Evolutionary conservation across 768 basidiomycete genomes (phyloP).

Genomic region (Pulveroboletus sp.): DNA sequence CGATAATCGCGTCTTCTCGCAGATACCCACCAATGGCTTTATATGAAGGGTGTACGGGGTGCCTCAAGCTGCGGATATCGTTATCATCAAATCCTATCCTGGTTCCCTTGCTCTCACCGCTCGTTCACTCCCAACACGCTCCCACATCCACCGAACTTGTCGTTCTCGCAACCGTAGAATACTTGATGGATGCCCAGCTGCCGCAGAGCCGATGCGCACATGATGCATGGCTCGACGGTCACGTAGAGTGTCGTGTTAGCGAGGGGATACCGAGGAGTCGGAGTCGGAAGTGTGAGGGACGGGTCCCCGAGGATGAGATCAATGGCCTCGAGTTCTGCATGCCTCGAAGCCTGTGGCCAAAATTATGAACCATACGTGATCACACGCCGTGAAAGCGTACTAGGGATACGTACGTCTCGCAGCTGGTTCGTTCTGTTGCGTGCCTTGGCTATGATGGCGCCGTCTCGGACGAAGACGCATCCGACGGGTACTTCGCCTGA

Average conservation of each 20-base stretch:
- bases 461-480: slow-evolving; percentile 85
- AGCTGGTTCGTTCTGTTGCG: slow-evolving; percentile 94
- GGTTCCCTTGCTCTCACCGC: slow-evolving; percentile 42
- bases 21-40: slow-evolving; percentile 69
- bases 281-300: slow-evolving; percentile 45
- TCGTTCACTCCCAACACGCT: slow-evolving; percentile 88
- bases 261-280: slow-evolving; percentile 54
- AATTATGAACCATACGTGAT: not conserved
- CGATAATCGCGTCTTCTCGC: slow-evolving; percentile 82
- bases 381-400: not conserved
- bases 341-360: slow-evolving; percentile 75
- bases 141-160: slow-evolving; percentile 94
- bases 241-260: slow-evolving; percentile 85
- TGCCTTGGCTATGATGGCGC: slow-evolving; percentile 74
- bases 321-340: slow-evolving; percentile 96
- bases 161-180: slow-evolving; percentile 91
- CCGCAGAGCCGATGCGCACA: slow-evolving; percentile 95
- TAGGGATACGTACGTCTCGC: slow-evolving; percentile 59
- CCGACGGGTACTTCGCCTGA: slow-evolving; percentile 94
- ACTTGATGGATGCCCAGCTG: slow-evolving; percentile 90
- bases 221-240: slow-evolving; percentile 98
- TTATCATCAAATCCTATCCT: not conserved
- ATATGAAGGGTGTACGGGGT: slow-evolving; percentile 74
- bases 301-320: slow-evolving; percentile 73
- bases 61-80: slow-evolving; percentile 45